Conservation (phyloP, 805 yeast genomes). For the Starmerella bombi region DNA sequence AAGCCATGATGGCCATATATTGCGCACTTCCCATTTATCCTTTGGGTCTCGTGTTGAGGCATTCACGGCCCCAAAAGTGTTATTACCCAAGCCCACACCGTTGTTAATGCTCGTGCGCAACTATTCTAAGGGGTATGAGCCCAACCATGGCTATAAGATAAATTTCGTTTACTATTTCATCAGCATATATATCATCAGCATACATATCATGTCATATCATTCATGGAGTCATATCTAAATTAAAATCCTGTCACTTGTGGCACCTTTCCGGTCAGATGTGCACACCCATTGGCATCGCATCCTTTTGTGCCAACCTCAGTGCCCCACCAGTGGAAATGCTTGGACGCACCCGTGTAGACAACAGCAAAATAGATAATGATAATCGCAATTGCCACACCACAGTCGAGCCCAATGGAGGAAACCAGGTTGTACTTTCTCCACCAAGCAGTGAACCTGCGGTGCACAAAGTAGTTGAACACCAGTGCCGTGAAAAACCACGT, state of each 20-base stretch:
- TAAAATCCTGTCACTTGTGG: too few species aligned
- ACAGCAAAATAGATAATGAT: slow-evolving; percentile 41
- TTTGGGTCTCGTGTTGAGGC: too few species aligned
- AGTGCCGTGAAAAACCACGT: slow-evolving; percentile 42
- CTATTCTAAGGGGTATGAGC: too few species aligned
- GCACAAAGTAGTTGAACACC: slow-evolving; percentile 44
- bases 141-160: too few species aligned
- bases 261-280: slow-evolving; percentile 8
- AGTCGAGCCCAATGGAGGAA: slow-evolving; percentile 55
- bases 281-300: slow-evolving; percentile 15
- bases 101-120: too few species aligned
- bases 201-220: not conserved
- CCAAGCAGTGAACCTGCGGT: slow-evolving; percentile 46
- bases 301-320: slow-evolving; percentile 27
- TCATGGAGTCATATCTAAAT: too few species aligned
- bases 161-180: too few species aligned
- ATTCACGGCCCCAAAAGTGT: too few species aligned
- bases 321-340: slow-evolving; percentile 52
- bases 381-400: slow-evolving; percentile 53
- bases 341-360: slow-evolving; percentile 30
- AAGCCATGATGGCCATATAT: too few species aligned
- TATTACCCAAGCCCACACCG: too few species aligned
- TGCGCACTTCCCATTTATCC: too few species aligned
- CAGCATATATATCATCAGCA: not conserved
- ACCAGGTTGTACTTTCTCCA: slow-evolving; percentile 36